Evolutionary conservation across 495 filamentous ascomycete genomes (phyloP).

Genomic region (Penicillium odoratum): DNA sequence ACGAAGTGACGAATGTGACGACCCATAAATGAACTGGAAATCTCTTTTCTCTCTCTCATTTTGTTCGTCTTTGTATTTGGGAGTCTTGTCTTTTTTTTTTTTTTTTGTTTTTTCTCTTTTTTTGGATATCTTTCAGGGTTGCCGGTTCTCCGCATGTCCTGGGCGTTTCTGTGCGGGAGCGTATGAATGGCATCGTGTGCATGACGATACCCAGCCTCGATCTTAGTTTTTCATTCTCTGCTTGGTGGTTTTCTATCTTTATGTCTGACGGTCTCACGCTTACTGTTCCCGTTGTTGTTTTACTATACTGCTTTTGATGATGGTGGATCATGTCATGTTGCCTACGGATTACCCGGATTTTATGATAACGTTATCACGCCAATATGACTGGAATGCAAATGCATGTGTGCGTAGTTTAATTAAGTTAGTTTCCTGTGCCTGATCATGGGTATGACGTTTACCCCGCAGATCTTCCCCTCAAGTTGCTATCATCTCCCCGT

Average conservation of each 20-base stretch:
- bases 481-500: not conserved
- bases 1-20: constrained; percentile 47
- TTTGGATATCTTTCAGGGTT: constrained; percentile 13
- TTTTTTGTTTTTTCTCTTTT: constrained; percentile 23
- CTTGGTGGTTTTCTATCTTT: constrained; percentile 7
- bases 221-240: constrained; percentile 25
- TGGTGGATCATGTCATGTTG: constrained; percentile 20
- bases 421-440: not conserved
- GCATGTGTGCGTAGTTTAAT: not conserved
- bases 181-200: constrained; percentile 34
- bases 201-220: constrained; percentile 46
- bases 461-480: constrained; percentile 9
- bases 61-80: constrained; percentile 7
- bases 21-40: constrained; percentile 39
- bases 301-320: constrained; percentile 22
- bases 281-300: constrained; percentile 27
- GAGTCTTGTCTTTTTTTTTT: constrained; percentile 21
- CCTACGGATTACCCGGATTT: constrained; percentile 9
- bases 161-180: constrained; percentile 34
- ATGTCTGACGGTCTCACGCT: constrained; percentile 1
- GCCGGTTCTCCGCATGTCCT: constrained; percentile 31
- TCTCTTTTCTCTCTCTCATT: constrained; percentile 15
- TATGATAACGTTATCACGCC: constrained; percentile 18
- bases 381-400: constrained; percentile 26
- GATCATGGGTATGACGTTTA: constrained; percentile 12